Conservation (phyloP, 2,329 filamentous ascomycete species). For the Verticillium klebahnii region DNA sequence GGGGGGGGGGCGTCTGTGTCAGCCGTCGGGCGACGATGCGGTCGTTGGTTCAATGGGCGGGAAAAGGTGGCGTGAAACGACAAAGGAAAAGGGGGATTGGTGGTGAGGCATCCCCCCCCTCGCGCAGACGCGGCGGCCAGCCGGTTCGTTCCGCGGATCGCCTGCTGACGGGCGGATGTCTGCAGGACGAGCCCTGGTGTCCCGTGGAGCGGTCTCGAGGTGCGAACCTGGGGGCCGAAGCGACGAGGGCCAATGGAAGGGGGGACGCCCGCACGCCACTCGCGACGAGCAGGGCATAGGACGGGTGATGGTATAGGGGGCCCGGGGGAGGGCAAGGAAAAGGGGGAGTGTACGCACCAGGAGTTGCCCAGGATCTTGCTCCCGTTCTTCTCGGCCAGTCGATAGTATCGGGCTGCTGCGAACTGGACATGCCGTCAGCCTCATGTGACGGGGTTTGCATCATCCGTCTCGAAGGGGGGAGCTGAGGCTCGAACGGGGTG, state of each 20-base stretch:
- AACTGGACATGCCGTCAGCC: slow-evolving; percentile 57
- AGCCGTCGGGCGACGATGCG: neutral
- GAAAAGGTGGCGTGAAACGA: too few species aligned
- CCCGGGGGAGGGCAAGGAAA: slow-evolving; percentile 7
- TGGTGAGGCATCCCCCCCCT: too few species aligned
- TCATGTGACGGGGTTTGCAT: slow-evolving; percentile 32
- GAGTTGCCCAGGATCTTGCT: slow-evolving; percentile 90
- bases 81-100: neutral
- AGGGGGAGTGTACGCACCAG: slow-evolving; percentile 62
- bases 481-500: neutral
- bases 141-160: neutral
- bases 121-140: neutral
- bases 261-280: slow-evolving; percentile 18
- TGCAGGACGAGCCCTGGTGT: slow-evolving; percentile 7
- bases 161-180: neutral
- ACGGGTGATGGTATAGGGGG: neutral
- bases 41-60: neutral
- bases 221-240: neutral
- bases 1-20: neutral
- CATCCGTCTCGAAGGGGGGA: neutral
- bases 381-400: slow-evolving; percentile 82
- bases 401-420: slow-evolving; percentile 83
- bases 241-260: slow-evolving; percentile 28
- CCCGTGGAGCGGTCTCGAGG: neutral
- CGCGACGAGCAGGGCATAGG: slow-evolving; percentile 18